Evolutionary conservation across 192 early-diverging fungal species (phyloP), one percentile per base, ranked within the genome.

Genomic region (Mortierella claussenii): DNA sequence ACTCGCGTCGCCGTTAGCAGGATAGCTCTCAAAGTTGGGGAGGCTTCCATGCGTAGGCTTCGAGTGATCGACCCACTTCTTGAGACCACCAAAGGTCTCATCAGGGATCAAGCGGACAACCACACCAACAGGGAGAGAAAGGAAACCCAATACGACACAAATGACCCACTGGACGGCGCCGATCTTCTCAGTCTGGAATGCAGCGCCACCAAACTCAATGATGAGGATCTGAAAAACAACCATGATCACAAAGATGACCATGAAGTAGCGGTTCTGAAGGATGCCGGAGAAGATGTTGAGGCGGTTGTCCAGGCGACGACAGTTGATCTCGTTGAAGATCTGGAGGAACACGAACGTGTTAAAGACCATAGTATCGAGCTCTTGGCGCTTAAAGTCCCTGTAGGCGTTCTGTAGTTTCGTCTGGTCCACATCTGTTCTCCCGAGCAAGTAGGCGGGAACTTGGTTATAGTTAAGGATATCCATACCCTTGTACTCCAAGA

Each of bases 301-400:
- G 48, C 86, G 83, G 55, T 85, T 88, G 79, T 89, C 89, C 53
- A 91, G 80, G 30, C 87, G 83, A 53, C 92, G 90, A 64, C 85
- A 89, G 81, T 95, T 97, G 84, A 97, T 86, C 82, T 94, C 89
- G 85, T 94, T 95, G 65, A 95, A 95, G 32, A 95, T 84, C 80
- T 97, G 95, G 61, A 92, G 85, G 68, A 93, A 92, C 2, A 95
- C 91, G 82, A 97, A 97, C 6, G 92, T 88, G 68, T 95, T 97
- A 76, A 96, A 97, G 46, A 97, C 91, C 50, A 96, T 79, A 24
- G 94, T 91, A 42, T 89, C 83, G 34, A 93, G 69, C 9, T 69
- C 65, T 44, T 79, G 87, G 67, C 11, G 52, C 60, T 61, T 89
- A 81, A 64, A 67, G 2, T 11, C 27, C 1, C 13, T 12, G 40